A percentile compares a stretch with the other conserved stretches of the same genome.
Conservation (phyloP, 768 basidiomycete genomes). For the Mycena galopus region DNA sequence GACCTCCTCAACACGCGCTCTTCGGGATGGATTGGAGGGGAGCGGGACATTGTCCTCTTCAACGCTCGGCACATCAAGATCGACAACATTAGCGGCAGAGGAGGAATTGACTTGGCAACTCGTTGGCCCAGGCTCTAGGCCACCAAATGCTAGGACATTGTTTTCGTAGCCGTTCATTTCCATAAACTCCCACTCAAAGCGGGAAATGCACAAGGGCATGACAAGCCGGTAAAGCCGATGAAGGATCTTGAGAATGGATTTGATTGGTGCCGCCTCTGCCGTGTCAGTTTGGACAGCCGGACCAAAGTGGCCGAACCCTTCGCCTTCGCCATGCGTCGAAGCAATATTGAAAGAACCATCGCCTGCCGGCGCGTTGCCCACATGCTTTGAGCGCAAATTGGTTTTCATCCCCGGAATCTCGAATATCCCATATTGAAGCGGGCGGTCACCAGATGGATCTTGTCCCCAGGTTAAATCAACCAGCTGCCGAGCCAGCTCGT, state of each 20-base stretch:
- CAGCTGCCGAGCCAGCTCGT: background rate
- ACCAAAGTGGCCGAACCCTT: background rate
- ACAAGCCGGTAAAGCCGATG: slow-evolving; percentile 12
- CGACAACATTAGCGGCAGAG: background rate
- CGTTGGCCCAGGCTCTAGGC: background rate
- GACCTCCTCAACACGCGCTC: too few relatives aligned
- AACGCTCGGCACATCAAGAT: background rate
- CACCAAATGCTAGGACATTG: slow-evolving; percentile 11
- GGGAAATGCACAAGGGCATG: slow-evolving; percentile 22
- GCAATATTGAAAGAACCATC: background rate
- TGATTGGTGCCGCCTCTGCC: background rate
- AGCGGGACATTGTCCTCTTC: too few relatives aligned
- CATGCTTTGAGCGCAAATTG: background rate
- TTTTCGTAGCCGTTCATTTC: background rate
- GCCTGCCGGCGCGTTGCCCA: background rate
- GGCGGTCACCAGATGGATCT: too few relatives aligned
- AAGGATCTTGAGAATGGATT: background rate
- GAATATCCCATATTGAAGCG: background rate
- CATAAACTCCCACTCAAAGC: slow-evolving; percentile 21
- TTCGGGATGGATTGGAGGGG: too few relatives aligned
- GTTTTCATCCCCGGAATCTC: background rate
- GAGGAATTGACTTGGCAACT: background rate
- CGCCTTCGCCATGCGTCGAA: background rate
- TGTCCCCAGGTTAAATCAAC: background rate
- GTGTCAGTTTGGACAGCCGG: background rate